Conservation (phyloP, 371 early-diverging fungal genomes). For the Saksenaea vasiformis region DNA sequence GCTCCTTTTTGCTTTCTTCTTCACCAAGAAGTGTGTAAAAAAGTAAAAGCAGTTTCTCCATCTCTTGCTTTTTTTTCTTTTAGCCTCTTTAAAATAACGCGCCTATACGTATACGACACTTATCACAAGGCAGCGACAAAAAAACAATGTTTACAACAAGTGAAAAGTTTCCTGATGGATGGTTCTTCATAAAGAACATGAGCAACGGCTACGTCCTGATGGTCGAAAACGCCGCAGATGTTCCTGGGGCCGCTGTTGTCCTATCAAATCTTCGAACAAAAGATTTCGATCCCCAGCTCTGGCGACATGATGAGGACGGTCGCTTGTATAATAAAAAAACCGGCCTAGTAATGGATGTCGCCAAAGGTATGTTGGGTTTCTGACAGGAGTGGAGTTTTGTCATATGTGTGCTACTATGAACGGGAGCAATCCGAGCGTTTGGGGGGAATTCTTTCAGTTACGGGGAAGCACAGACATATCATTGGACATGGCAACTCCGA, state of each 20-base stretch:
- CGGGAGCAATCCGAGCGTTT: slow-evolving; percentile 1
- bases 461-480: slow-evolving; percentile 6
- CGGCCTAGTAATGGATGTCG: slow-evolving; percentile 58
- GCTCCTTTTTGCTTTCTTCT: slow-evolving; percentile 5
- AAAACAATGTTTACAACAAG: slow-evolving; percentile 5
- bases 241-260: slow-evolving; percentile 32
- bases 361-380: slow-evolving; percentile 44
- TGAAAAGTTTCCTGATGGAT: slow-evolving; percentile 48
- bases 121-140: not conserved
- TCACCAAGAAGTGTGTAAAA: slow-evolving; percentile 1
- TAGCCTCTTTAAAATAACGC: not conserved
- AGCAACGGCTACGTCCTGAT: slow-evolving; percentile 54
- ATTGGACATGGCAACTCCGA: not conserved
- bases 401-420: not conserved
- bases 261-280: slow-evolving; percentile 39
- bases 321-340: slow-evolving; percentile 58
- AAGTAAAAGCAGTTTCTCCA: not conserved
- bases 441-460: not conserved
- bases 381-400: not conserved
- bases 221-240: slow-evolving; percentile 35
- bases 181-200: slow-evolving; percentile 65
- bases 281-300: slow-evolving; percentile 48
- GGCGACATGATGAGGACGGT: slow-evolving; percentile 57
- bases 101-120: not conserved
- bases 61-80: not conserved